These are phyloP conservation scores for Globisporangium viniferum DNA, from an alignment of 352 stramenopile species.

Conservation along the genomic window DNA sequence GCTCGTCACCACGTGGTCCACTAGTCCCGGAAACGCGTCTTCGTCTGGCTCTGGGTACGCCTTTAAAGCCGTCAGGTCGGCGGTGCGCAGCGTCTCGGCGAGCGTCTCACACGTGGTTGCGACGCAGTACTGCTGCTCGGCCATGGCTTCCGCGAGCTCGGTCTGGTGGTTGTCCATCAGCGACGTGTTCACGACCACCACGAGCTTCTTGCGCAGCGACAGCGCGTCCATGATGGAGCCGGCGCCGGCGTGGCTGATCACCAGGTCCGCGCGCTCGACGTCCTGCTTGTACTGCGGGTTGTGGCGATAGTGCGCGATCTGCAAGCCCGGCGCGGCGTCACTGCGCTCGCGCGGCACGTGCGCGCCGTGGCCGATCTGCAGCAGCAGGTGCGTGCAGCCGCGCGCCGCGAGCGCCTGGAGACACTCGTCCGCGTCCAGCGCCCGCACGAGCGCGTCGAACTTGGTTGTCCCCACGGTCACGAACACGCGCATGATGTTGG, in stretches of 20 bases:
- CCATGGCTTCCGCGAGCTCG: conserved; percentile 93
- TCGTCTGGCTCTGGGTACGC: conserved; percentile 60
- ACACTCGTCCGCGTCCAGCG: conserved; percentile 63
- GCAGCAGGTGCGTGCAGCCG: conserved; percentile 60
- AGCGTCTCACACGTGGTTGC: conserved; percentile 45
- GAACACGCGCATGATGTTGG: conserved; percentile 50
- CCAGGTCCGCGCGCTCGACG: conserved; percentile 88
- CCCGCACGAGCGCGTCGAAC: conserved; percentile 88
- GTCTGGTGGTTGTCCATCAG: conserved; percentile 98
- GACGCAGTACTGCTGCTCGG: conserved; percentile 56
- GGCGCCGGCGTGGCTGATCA: conserved; percentile 94
- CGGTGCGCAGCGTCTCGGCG: conserved; percentile 27
- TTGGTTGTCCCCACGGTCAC: conserved; percentile 94
- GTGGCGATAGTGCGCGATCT: conserved; percentile 84
- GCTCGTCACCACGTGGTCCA: conserved; percentile 49
- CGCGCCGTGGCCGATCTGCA: conserved; percentile 84
- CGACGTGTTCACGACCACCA: conserved; percentile 93
- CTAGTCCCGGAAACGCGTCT: conserved; percentile 56
- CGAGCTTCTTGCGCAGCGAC: conserved; percentile 70
- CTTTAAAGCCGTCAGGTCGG: conserved; percentile 40
- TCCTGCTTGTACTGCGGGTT: conserved; percentile 88
- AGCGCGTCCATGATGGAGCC: conserved; percentile 93
- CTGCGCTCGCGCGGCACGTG: conserved; percentile 31
- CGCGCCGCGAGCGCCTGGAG: conserved; percentile 38
- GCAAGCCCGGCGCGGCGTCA: conserved; percentile 28